Conservation (phyloP, 495 filamentous ascomycete species). For the Diplogelasinospora grovesii region DNA sequence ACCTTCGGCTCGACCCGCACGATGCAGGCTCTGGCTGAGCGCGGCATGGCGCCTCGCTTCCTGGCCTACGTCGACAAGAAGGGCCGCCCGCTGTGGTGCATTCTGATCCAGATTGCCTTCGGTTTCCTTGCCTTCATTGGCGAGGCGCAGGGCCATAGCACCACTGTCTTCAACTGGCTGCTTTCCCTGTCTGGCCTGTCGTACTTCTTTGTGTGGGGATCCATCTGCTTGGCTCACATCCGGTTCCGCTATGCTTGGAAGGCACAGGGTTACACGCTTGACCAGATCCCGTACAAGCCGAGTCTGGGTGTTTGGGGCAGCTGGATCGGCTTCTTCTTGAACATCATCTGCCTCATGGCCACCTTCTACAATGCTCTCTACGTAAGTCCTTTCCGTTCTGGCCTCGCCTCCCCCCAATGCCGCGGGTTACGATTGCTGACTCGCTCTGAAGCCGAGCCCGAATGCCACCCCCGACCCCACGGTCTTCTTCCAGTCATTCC, state of each 20-base stretch:
- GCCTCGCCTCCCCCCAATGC: too few species aligned
- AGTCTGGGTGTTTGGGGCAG: constrained; percentile 57
- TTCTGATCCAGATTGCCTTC: constrained; percentile 48
- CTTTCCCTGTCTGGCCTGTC: constrained; percentile 60
- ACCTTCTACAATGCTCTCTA: constrained; percentile 43
- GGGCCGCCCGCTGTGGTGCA: constrained; percentile 50
- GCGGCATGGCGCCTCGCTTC: constrained; percentile 53
- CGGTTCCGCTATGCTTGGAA: constrained; percentile 58
- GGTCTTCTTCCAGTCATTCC: constrained; percentile 60
- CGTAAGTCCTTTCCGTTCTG: constrained; percentile 25
- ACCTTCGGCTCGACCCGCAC: constrained; percentile 58
- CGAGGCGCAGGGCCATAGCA: constrained; percentile 14
- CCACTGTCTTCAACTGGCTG: constrained; percentile 53
- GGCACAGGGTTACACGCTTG: constrained; percentile 43
- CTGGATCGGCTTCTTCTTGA: constrained; percentile 52
- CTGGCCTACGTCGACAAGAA: constrained; percentile 50
- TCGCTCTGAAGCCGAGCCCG: constrained; percentile 42
- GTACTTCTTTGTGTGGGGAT: constrained; percentile 65
- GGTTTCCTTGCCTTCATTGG: constrained; percentile 32
- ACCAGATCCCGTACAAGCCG: constrained; percentile 42
- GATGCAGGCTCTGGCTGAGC: constrained; percentile 51
- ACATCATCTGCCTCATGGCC: constrained; percentile 55
- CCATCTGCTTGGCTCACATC: constrained; percentile 64
- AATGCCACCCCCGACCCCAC: constrained; percentile 40
- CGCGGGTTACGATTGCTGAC: constrained; percentile 5